A percentile compares a stretch with the other conserved stretches of the same genome.
Conservation (phyloP, 2,329 filamentous ascomycete genomes). For the Metarhizium album region DNA sequence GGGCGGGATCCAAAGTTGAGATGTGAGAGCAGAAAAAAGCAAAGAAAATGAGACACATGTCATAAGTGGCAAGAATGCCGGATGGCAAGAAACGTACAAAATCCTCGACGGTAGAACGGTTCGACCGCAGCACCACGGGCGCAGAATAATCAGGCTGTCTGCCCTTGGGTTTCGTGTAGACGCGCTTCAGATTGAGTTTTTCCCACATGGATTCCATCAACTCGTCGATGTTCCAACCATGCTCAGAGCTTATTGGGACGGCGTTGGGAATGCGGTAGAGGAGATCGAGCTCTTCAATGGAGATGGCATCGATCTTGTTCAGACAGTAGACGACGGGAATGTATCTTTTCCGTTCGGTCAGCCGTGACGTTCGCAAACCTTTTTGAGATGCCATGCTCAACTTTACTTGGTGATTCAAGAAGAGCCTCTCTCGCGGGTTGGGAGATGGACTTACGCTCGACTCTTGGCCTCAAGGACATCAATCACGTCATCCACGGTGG, state of each 20-base stretch:
- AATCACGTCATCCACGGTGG: conserved; percentile 93
- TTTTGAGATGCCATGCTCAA: not conserved
- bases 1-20: not conserved
- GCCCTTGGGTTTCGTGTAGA: conserved; percentile 98
- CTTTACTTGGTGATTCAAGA: not conserved
- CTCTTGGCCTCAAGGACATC: conserved; percentile 91
- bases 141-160: conserved; percentile 83
- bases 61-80: not conserved
- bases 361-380: not conserved
- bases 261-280: conserved; percentile 95
- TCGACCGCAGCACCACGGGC: conserved; percentile 79
- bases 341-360: conserved; percentile 46
- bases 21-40: not conserved
- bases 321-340: conserved; percentile 98
- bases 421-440: not conserved
- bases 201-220: conserved; percentile 98
- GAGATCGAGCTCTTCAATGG: conserved; percentile 92
- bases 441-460: conserved; percentile 35
- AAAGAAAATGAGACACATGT: not conserved
- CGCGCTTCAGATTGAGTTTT: conserved; percentile 77
- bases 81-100: conserved; percentile 57
- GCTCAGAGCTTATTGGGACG: conserved; percentile 92
- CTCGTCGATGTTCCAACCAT: conserved; percentile 97
- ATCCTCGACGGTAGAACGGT: conserved; percentile 84
- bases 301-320: conserved; percentile 98